These are phyloP conservation scores for Cercospora nicotianae DNA, from an alignment of 2,329 filamentous ascomycete species.

Conservation along the genomic window DNA sequence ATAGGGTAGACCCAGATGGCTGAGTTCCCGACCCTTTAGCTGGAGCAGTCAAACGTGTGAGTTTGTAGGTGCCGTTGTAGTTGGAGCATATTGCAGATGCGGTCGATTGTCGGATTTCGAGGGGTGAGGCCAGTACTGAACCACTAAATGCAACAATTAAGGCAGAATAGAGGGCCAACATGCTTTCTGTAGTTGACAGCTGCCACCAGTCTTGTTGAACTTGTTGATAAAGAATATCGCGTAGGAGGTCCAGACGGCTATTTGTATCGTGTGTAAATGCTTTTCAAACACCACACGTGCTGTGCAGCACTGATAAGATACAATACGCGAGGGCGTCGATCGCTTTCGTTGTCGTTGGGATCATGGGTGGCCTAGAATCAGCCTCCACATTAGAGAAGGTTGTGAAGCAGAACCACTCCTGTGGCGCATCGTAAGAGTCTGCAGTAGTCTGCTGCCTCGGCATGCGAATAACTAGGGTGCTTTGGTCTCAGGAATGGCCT, in stretches of 20 bases:
- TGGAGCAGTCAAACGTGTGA: slow-evolving; percentile 21
- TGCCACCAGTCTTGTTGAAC: too few species aligned
- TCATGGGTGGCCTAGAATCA: not conserved
- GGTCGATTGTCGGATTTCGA: slow-evolving; percentile 14
- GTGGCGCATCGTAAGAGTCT: not conserved
- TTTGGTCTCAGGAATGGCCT: not conserved
- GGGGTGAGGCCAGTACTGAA: not conserved
- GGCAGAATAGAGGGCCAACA: not conserved
- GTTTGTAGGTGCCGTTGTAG: slow-evolving; percentile 23
- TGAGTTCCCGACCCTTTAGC: slow-evolving; percentile 5
- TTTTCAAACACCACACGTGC: not conserved
- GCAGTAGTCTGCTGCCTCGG: not conserved
- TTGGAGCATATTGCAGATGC: slow-evolving; percentile 23
- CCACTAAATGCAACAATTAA: not conserved
- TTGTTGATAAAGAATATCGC: not conserved
- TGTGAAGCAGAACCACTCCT: not conserved
- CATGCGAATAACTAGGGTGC: not conserved
- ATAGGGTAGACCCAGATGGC: slow-evolving; percentile 11
- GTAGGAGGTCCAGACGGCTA: not conserved
- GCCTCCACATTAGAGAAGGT: not conserved
- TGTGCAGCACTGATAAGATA: not conserved
- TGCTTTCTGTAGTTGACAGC: not conserved
- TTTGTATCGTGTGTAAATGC: not conserved
- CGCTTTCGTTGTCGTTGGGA: not conserved
- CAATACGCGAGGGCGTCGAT: not conserved